Conservation (phyloP, 306 rosid species). For the Alnus rubra region DNA sequence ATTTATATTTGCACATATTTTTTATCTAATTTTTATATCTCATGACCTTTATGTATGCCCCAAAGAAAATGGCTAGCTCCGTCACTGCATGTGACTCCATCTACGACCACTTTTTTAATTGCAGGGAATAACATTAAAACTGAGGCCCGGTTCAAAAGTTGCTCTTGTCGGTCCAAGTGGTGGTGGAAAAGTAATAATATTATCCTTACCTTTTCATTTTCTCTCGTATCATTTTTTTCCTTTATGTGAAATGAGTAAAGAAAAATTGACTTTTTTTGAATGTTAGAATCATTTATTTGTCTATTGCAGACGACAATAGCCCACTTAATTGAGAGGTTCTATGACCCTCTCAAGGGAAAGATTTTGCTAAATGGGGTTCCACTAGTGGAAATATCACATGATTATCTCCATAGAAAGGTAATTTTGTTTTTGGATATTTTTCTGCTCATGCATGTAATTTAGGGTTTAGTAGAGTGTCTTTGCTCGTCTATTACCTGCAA, state of each 20-base stretch:
- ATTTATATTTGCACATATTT: too few species aligned
- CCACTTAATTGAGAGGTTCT: conserved; percentile 84
- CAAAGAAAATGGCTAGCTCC: too few species aligned
- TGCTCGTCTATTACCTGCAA: not conserved
- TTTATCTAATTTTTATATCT: too few species aligned
- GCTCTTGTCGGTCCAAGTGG: conserved; percentile 97
- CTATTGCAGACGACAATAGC: conserved; percentile 83
- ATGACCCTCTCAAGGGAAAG: conserved; percentile 75
- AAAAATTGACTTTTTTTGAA: not conserved
- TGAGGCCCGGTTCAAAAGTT: conserved; percentile 72
- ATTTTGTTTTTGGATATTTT: not conserved
- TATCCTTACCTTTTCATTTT: not conserved
- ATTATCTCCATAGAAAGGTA: conserved; percentile 78
- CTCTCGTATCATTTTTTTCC: not conserved
- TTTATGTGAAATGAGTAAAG: not conserved
- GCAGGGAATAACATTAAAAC: conserved; percentile 73
- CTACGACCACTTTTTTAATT: conserved; percentile 6
- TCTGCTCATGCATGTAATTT: not conserved
- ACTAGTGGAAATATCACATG: conserved; percentile 72
- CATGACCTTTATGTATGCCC: too few species aligned
- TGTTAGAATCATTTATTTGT: conserved; percentile 17
- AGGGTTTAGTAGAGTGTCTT: not conserved
- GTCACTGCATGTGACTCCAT: not conserved
- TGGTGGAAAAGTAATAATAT: conserved; percentile 69
- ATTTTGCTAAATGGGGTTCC: conserved; percentile 73